Base-by-base conservation (phyloP, 2,329 filamentous ascomycete species). In the Pochonia chlamydosporia region DNA sequence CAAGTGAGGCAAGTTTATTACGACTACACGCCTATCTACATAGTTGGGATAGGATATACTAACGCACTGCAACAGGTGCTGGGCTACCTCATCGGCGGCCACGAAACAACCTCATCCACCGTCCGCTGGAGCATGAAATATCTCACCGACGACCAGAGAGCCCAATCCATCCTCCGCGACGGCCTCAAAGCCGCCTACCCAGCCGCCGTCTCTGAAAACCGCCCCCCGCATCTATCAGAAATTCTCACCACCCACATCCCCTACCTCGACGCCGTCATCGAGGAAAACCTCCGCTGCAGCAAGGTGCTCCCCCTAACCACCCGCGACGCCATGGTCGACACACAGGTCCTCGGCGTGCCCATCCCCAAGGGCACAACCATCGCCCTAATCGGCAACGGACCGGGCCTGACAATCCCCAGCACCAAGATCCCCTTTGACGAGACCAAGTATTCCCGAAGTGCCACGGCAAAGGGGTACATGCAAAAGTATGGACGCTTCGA, bases 401-500 rank as follows among this genome's bases (percentile, higher is more conserved):
- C 30, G 5, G 30, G 30, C 30, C 5, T 33, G 30, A 33, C 30
- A 14, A 33, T 14, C 14, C 9, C 30, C 30, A 33, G 30, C 30
- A n/a, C 30, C 8, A 33, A 5, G 9, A 11, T 33, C n/a, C 30
- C 30, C 14, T 33, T 33, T 33, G 30, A 33, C 30, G 30, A 33
- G 14, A n/a, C 5, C 9, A 33, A 10, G 30, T 33, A 33, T 14
- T 13, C 30, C 9, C 5, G 30, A 14, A n/a, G 30, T 14, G 9
- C 8, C 30, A 14, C 9, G 30, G 30, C 30, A 33, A 33, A 33
- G 30, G 30, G n/a, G 9, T 33, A 33, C 30, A 33, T 33, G 30
- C 30, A 33, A 10, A 33, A 4, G 30, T 33, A 33, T 14, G 30
- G 30, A 5, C 30, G 30, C 5, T 33, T 33, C 30, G 55, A 61